Evolutionary conservation across 176 grass and related monocot species (phyloP), one percentile per base, ranked within the genome.

Genomic region (Eremochloa ophiuroides): DNA sequence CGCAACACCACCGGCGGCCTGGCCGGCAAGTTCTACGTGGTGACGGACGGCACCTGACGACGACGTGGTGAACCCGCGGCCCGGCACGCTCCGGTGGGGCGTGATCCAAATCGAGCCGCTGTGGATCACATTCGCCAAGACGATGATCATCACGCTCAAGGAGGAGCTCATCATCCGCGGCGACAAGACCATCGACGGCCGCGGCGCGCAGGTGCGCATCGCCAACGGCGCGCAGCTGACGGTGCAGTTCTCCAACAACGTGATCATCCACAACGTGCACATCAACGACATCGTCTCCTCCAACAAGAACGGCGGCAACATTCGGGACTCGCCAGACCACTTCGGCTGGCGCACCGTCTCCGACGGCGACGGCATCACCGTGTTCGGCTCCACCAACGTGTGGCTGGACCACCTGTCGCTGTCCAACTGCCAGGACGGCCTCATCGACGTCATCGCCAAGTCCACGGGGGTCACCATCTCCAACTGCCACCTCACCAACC

Each of bases 371-470:
- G 94, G 94, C 31, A 84, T 97, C 48, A 83, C 79, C 37, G 18
- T 97, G 41, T 94, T 86, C 61, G 91, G 87, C 16, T 72, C 94
- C 27, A 89, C 83, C 74, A 89, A 91, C 18, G 43, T 97, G n/a
- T 97, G 94, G 94, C 86, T 97, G 37, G 94, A 97, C 78, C 94
- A 97, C 77, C 67, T 97, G 34, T 94, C 94, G 28, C 87, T 97
- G 29, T 70, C 94, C 41, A 94, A 82, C 79, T 97, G 94, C 80
- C 86, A 87, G 66, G 94, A 97, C 62, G 94, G 91, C 8, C 91
- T 97, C 70, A 88, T 97, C 76, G 94, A 94, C 83, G 84, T 83
- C 66, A 75, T 88, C 73, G 83, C 86, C 18, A 60, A 80, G 62
- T 89, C 94, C 71, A 97, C 87, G 25, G 94, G 86, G 59, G 78